Evolutionary conservation across 179 eudicot genomes (phyloP).

Genomic region (Carnegiea gigantea): DNA sequence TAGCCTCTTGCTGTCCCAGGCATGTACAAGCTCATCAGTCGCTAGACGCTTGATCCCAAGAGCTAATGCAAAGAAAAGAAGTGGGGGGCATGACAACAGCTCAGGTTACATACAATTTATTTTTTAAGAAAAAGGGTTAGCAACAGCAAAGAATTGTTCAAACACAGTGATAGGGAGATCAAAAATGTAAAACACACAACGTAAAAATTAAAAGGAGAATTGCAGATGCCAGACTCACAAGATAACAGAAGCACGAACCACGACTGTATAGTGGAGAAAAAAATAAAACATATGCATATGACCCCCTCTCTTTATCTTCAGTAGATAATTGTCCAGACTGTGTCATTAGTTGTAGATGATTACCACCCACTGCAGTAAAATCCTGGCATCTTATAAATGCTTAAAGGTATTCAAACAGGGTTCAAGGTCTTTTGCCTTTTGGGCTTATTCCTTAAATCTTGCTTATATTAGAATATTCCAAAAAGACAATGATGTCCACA

Average conservation of each 20-base stretch:
- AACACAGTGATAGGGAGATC: not conserved
- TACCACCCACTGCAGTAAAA: not conserved
- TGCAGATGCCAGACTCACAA: not conserved
- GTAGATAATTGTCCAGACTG: not conserved
- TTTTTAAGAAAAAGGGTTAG: no score
- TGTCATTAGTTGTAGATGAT: not conserved
- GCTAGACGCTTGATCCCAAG: conserved; percentile 72
- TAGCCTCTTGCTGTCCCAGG: conserved; percentile 61
- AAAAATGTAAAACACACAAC: not conserved
- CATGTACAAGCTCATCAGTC: conserved; percentile 53
- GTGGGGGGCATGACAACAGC: not conserved
- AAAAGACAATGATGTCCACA: not conserved
- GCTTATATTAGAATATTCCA: not conserved
- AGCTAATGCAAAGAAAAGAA: conserved; percentile 28
- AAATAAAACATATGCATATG: not conserved
- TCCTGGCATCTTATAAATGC: not conserved
- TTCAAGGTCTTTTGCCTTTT: not conserved
- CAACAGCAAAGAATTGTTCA: not conserved
- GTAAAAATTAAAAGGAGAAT: not conserved
- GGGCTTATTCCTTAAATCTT: not conserved
- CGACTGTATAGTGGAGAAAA: not conserved
- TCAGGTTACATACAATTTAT: no score
- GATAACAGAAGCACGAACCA: not conserved
- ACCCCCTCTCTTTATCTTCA: no score
- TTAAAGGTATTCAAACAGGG: not conserved